Evolutionary conservation across 2,329 filamentous ascomycete species (phyloP), one percentile per base, ranked within the genome.

Genomic region (Huntiella abstrusa): DNA sequence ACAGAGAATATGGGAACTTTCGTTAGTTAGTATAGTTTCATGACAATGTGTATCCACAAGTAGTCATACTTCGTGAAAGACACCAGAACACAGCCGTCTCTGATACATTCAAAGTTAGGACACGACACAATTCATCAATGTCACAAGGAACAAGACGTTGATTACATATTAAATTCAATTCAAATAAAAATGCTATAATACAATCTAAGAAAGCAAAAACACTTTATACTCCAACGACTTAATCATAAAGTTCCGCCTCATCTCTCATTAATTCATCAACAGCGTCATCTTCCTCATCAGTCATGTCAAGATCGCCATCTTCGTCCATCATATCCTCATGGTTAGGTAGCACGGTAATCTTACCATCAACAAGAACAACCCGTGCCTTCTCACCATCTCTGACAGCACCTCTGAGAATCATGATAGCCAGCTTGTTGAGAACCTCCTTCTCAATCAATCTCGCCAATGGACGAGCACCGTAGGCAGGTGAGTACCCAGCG

Each of bases 381-480:
- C 73, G 69, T 1, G 91, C 91, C 2, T 62, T 65, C 65, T 98
- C 91, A 38, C 87, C 87, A 53, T 98, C 88, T 54, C 72, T 75
- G 59, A 98, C 79, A 46, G 74, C 77, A 52, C 85, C 85, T 52
- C 86, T 75, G 17, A 98, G 70, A 52, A 98, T 92, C 52, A 96
- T 72, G 36, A 98, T 83, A 1, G 91, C 91, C 52, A 98, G 68
- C 43, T 80, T 78, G 64, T 98, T 98, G 56, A 98, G 76, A 2
- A 98, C 85, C 62, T 98, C 91, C 64, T 91, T 91, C 68, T 98
- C 91, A 55, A 98, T 95, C 50, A 98, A 74, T 45, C 91, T 75
- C 13, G 80, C 77, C 16, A 98, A 67, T 33, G 91, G 91, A 49
- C 91, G 75, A 36, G 91, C 91, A 61, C 91, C 91, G 57, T 98